Conservation (phyloP, 2,329 filamentous ascomycete species). For the Immersiporthe knoxdaviesiana region DNA sequence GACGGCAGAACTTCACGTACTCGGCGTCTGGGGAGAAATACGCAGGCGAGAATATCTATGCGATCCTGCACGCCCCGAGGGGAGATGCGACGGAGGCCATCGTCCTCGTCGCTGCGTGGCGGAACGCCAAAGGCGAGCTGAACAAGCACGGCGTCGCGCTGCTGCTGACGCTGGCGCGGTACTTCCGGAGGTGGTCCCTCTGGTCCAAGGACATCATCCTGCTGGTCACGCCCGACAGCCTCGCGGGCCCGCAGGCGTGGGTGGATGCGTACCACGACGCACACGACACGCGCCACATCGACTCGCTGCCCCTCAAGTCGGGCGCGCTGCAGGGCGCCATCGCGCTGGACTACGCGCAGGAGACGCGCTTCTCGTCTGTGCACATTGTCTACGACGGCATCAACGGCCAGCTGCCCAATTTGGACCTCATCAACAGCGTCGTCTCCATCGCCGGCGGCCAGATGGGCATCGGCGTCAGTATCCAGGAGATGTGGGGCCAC, state of each 20-base stretch:
- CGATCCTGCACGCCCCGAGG: slow-evolving; percentile 87
- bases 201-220: slow-evolving; percentile 99
- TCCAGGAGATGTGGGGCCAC: slow-evolving; percentile 85
- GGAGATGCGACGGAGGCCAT: slow-evolving; percentile 97
- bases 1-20: slow-evolving; percentile 87
- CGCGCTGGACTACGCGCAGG: slow-evolving; percentile 89
- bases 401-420: slow-evolving; percentile 92
- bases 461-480: slow-evolving; percentile 82
- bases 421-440: slow-evolving; percentile 94
- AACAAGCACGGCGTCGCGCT: slow-evolving; percentile 89
- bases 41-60: slow-evolving; percentile 88
- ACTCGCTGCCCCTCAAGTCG: slow-evolving; percentile 83
- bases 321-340: slow-evolving; percentile 91
- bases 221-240: slow-evolving; percentile 84
- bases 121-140: slow-evolving; percentile 74
- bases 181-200: slow-evolving; percentile 96
- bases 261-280: slow-evolving; percentile 96
- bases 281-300: slow-evolving; percentile 71
- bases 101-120: slow-evolving; percentile 88
- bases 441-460: slow-evolving; percentile 86
- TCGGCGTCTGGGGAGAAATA: slow-evolving; percentile 73
- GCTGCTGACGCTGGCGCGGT: slow-evolving; percentile 83
- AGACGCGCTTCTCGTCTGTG: slow-evolving; percentile 81
- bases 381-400: slow-evolving; percentile 94
- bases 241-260: slow-evolving; percentile 91